Conservation (phyloP, 225 moss, liverwort and hornwort genomes). For the Asterella californica region DNA sequence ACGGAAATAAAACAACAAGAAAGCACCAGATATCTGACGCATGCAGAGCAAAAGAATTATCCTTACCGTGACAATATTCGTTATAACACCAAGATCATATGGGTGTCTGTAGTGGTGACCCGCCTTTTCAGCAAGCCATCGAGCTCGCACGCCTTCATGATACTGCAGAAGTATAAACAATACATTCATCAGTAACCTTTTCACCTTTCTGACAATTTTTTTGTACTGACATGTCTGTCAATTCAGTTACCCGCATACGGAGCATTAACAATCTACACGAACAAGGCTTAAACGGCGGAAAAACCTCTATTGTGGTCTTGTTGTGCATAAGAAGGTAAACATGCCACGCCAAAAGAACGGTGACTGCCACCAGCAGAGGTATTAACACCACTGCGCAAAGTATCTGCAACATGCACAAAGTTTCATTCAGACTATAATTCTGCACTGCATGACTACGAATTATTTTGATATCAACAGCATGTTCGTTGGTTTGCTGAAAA, state of each 20-base stretch:
- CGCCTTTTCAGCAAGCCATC: constrained; percentile 96
- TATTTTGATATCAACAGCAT: background rate
- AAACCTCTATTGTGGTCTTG: constrained; percentile 97
- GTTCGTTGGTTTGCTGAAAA: background rate
- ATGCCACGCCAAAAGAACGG: constrained; percentile 87
- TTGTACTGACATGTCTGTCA: background rate
- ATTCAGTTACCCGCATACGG: background rate
- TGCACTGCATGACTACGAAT: background rate
- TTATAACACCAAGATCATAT: constrained; percentile 69
- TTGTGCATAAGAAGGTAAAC: constrained; percentile 80
- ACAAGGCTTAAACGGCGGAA: constrained; percentile 6
- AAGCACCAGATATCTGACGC: background rate
- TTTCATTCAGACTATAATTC: background rate
- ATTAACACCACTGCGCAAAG: constrained; percentile 72
- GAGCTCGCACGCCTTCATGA: constrained; percentile 95
- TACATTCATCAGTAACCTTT: background rate
- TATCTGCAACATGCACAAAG: constrained; percentile 44
- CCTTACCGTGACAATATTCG: constrained; percentile 73
- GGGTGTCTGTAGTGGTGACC: constrained; percentile 90
- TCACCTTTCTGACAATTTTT: no score
- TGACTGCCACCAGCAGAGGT: constrained; percentile 78
- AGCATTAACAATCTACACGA: background rate
- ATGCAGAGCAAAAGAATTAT: background rate
- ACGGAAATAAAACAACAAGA: background rate
- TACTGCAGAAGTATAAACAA: constrained; percentile 49